Base-by-base conservation (phyloP, 768 basidiomycete genomes). In the Piloderma croceum region DNA sequence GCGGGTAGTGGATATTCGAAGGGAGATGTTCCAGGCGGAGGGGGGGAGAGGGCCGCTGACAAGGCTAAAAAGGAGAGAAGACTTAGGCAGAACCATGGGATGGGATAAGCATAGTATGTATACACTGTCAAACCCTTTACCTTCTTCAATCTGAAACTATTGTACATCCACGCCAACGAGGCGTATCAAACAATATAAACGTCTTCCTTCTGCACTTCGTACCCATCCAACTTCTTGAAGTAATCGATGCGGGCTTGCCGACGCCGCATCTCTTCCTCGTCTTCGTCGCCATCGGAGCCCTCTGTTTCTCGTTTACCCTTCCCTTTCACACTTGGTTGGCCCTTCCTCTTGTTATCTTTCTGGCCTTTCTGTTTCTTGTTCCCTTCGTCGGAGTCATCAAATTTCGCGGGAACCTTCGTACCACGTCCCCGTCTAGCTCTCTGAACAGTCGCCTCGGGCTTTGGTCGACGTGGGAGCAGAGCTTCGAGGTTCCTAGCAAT, bases 141-240 rank as follows among this genome's bases (percentile, higher is more conserved):
- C n/a, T n/a, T n/a, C n/a, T n/a, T n/a, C n/a, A n/a, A n/a, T n/a
- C n/a, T n/a, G n/a, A n/a, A n/a, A n/a, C n/a, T n/a, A n/a, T n/a
- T n/a, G n/a, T n/a, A n/a, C n/a, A n/a, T n/a, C n/a, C n/a, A n/a
- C n/a, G n/a, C n/a, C n/a, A n/a, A n/a, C n/a, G n/a, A n/a, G n/a
- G n/a, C n/a, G n/a, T n/a, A 29, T 76, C 63, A 77, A 41, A 79
- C 64, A 36, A 79, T 62, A 54, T 76, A 79, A 27, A 79, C 74
- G 38, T 76, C 73, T 52, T 79, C 77, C 41, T 73, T 74, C 47
- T 70, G 70, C 25, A 79, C 62, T 46, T 71, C 63, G 45, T 77
- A 79, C 6, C 63, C 65, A 15, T 77, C 69, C 21, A 79, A 46
- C 31, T 67, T 65, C 43, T 66, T 67, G 57, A 78, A 77, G 49